phyloP scores from a whole-genome alignment of 2,329 filamentous ascomycete genomes.

The Pseudopithomyces chartarum region DNA sequence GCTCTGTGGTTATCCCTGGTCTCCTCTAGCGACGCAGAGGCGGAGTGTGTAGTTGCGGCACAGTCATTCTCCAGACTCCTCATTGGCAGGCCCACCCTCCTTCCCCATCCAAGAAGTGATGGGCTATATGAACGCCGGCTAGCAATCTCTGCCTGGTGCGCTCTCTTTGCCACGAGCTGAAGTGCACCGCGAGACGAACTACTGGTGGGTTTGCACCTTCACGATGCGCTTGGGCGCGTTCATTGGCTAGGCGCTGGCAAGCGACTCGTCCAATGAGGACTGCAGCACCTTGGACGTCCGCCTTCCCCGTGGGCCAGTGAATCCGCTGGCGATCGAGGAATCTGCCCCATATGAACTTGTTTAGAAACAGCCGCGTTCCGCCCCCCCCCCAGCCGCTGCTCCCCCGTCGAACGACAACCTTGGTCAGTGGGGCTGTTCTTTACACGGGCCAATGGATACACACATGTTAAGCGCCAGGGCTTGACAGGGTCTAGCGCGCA shows the following conservation, averaged over 20 bases:
- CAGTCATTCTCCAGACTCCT: background rate
- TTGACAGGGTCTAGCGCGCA: constrained; percentile 11
- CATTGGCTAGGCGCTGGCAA: constrained; percentile 12
- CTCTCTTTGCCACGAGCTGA: constrained; percentile 10
- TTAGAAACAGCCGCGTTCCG: constrained; percentile 19
- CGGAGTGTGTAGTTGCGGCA: constrained; percentile 5
- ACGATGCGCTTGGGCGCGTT: background rate
- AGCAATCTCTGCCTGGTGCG: background rate
- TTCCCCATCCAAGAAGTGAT: background rate
- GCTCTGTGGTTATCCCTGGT: constrained; percentile 12
- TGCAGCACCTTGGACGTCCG: background rate
- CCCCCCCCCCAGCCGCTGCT: constrained; percentile 14
- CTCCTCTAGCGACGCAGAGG: background rate
- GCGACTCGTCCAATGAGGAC: constrained; percentile 10
- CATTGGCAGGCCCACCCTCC: constrained; percentile 2
- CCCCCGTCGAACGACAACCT: constrained; percentile 6
- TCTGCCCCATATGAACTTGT: constrained; percentile 8
- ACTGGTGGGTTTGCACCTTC: constrained; percentile 4
- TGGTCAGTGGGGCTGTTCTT: constrained; percentile 11
- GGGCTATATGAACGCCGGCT: background rate
- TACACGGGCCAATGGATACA: constrained; percentile 13
- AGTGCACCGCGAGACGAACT: background rate
- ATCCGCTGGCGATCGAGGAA: background rate
- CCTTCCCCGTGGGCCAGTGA: constrained; percentile 2
- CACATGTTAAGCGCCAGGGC: constrained; percentile 18